Evolutionary conservation across 2,329 filamentous ascomycete genomes (phyloP), one percentile per base, ranked within the genome.

Genomic region (Talaromyces rugulosus): DNA sequence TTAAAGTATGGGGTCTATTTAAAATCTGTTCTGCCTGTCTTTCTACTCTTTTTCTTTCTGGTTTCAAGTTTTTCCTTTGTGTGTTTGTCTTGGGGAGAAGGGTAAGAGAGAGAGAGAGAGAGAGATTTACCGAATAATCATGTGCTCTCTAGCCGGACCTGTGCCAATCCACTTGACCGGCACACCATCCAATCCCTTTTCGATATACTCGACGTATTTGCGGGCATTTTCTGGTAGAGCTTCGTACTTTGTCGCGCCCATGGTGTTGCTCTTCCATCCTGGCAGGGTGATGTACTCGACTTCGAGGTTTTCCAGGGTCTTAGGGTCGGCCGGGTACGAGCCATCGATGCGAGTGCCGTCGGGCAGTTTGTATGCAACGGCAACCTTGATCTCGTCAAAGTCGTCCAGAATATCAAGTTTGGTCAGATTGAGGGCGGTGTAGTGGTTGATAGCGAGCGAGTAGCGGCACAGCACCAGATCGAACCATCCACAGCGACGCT

Each of bases 321-420:
- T 78, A 14, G 83, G 73, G 66, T 85, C 82, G 16, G 83, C 82
- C 0, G 86, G 86, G 78, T 87, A 86, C n/a, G 79, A 80, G 33
- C 80, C 76, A 14, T 85, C 75, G 36, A 74, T 74, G 66, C 82
- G 70, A 57, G 72, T 76, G 51, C 84, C 85, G 51, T 83, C 70
- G 5, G 74, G 74, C 69, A 83, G 71, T 55, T 77, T 77, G 74
- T 88, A 88, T 11, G 80, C 79, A 1, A 82, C 83, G 5, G 82
- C 86, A 47, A 88, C 80, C 72, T 87, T 83, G 74, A 88, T 82
- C 72, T 85, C 83, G 23, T 86, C 81, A 68, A 88, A 87, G 69
- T 83, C 81, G 69, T 88, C 86, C 6, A 88, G 78, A 36, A 88
- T 81, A 68, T 88, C 86, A 54, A 88, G 81, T 74, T 88, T 88